These are phyloP conservation scores for Trypanosoma brucei DNA, from an alignment of 208 protist genomes.

Conservation along the genomic window DNA sequence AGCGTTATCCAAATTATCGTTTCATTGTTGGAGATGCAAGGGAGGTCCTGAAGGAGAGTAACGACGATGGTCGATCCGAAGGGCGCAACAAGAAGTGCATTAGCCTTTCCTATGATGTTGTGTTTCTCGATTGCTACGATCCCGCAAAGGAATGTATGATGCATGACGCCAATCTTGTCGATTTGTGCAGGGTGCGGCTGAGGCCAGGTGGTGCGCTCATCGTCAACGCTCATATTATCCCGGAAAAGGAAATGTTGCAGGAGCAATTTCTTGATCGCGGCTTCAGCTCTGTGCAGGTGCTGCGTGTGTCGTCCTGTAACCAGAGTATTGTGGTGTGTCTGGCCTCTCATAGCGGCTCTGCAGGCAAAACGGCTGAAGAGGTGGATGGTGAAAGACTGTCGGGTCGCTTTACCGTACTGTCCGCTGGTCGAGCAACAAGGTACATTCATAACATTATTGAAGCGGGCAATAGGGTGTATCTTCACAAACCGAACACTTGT, in stretches of 20 bases:
- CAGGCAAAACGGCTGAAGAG: not conserved
- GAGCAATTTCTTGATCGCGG: conserved; percentile 35
- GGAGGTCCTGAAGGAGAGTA: conserved; percentile 26
- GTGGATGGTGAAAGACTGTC: not conserved
- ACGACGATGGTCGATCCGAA: not conserved
- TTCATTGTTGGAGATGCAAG: conserved; percentile 51
- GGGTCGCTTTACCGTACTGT: conserved; percentile 9
- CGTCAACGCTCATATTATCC: conserved; percentile 75
- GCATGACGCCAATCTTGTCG: conserved; percentile 48
- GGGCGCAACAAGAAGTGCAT: not conserved
- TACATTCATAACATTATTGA: conserved; percentile 1
- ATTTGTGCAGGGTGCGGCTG: conserved; percentile 47
- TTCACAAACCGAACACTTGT: conserved; percentile 12
- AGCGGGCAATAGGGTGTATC: not conserved
- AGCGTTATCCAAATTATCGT: conserved; percentile 26
- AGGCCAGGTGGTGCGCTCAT: conserved; percentile 50
- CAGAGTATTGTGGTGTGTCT: conserved; percentile 61
- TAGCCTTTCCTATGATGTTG: conserved; percentile 46
- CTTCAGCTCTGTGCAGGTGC: conserved; percentile 64
- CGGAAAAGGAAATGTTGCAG: conserved; percentile 21
- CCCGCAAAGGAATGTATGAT: conserved; percentile 67
- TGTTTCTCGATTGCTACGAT: conserved; percentile 86
- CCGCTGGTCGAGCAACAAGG: conserved; percentile 4
- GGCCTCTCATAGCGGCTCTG: not conserved
- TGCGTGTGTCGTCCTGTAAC: conserved; percentile 54